A percentile compares a stretch with the other conserved stretches of the same genome.
Conservation (phyloP, 2,329 filamentous ascomycete genomes). For the Aspergillus pseudoterreus region DNA sequence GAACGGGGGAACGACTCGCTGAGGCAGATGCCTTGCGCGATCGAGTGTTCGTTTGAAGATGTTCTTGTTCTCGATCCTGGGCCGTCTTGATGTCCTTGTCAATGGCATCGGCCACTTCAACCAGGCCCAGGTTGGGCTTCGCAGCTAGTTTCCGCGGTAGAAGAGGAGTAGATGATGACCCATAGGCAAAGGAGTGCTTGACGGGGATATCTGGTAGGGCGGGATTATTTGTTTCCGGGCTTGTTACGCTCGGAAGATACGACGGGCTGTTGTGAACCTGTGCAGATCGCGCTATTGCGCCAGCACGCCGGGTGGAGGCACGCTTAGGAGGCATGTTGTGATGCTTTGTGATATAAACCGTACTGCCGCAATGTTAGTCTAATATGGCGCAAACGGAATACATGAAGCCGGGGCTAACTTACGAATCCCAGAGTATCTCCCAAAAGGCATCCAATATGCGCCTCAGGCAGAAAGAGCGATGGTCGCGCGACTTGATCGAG, state of each 20-base stretch:
- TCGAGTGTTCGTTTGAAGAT: conserved; percentile 9
- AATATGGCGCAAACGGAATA: not conserved
- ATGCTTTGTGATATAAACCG: not conserved
- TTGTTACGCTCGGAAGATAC: conserved; percentile 18
- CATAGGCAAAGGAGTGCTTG: conserved; percentile 40
- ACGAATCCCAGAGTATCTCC: too few relatives aligned
- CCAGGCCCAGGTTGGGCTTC: conserved; percentile 25
- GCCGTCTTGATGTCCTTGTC: conserved; percentile 26
- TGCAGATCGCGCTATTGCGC: conserved; percentile 6
- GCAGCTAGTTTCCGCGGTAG: conserved; percentile 33
- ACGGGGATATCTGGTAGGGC: conserved; percentile 35
- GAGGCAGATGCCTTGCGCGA: conserved; percentile 11
- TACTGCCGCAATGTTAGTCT: too few relatives aligned
- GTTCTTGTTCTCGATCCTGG: conserved; percentile 21
- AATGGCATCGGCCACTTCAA: conserved; percentile 32
- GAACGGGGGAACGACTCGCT: conserved; percentile 14
- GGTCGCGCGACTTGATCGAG: too few relatives aligned
- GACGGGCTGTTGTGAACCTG: conserved; percentile 6
- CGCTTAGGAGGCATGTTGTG: conserved; percentile 25
- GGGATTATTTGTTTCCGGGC: conserved; percentile 16
- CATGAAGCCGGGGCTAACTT: too few relatives aligned
- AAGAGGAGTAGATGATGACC: conserved; percentile 31
- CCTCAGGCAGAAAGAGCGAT: too few relatives aligned
- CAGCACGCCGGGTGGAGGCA: conserved; percentile 14
- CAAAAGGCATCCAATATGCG: too few relatives aligned